Evolutionary conservation across 306 rosid species (phyloP).

Genomic region (Albizia julibrissin): DNA sequence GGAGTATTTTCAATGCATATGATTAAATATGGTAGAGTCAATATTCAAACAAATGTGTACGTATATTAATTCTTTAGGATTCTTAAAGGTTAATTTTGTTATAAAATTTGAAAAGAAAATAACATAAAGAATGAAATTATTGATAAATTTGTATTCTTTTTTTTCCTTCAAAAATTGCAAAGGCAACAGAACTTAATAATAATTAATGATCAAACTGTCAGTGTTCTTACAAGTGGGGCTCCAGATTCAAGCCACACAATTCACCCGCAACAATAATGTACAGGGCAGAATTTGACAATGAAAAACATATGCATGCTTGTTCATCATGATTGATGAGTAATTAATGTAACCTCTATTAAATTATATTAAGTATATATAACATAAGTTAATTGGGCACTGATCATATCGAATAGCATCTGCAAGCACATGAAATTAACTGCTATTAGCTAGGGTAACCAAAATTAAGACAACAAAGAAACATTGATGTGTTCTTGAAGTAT

Average conservation of each 20-base stretch:
- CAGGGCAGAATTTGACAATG: background rate
- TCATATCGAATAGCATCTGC: background rate
- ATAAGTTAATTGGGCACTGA: too few relatives aligned
- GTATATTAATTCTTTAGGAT: background rate
- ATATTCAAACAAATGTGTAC: background rate
- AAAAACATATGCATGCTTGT: background rate
- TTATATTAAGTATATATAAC: background rate
- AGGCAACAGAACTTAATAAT: background rate
- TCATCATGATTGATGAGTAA: background rate
- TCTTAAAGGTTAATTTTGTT: background rate
- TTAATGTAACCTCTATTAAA: background rate
- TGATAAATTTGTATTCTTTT: background rate
- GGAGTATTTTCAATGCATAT: too few relatives aligned
- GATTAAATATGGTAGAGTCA: background rate
- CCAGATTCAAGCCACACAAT: background rate
- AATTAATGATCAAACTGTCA: background rate
- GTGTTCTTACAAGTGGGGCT: background rate
- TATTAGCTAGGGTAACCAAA: background rate
- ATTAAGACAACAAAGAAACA: background rate
- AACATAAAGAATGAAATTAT: background rate
- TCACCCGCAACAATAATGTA: background rate
- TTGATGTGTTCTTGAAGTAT: conserved; percentile 23
- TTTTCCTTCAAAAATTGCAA: background rate
- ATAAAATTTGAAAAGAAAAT: background rate
- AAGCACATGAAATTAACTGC: background rate